These are phyloP conservation scores for Epichloe sp. DNA, from an alignment of 2,329 filamentous ascomycete species.

Conservation along the genomic window DNA sequence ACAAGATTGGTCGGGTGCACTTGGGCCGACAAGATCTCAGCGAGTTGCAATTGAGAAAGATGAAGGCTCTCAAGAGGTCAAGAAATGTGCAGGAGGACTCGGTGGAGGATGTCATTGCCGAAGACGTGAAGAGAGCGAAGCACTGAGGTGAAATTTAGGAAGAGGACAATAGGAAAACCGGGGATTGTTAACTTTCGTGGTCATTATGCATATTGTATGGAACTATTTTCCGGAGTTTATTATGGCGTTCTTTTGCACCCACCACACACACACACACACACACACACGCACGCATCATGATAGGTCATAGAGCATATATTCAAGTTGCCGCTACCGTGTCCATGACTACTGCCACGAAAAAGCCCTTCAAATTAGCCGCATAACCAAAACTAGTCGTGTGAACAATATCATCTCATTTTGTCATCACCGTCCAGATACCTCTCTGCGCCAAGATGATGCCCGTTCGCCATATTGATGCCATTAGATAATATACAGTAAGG, in stretches of 20 bases:
- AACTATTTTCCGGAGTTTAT: not conserved
- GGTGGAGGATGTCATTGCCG: slow-evolving; percentile 28
- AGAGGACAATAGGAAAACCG: not conserved
- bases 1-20: slow-evolving; percentile 92
- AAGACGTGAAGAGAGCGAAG: slow-evolving; percentile 26
- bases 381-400: not conserved
- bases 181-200: slow-evolving; percentile 5
- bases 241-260: not conserved
- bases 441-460: not conserved
- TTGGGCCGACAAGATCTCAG: slow-evolving; percentile 78
- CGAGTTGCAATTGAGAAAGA: slow-evolving; percentile 89
- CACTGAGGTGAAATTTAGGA: slow-evolving; percentile 11
- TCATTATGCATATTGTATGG: slow-evolving; percentile 1
- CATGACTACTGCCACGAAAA: too few species aligned
- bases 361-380: too few species aligned
- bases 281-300: not conserved
- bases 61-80: slow-evolving; percentile 92
- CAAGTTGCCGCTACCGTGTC: too few species aligned
- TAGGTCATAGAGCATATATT: not conserved
- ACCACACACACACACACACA: not conserved
- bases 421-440: not conserved
- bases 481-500: not conserved
- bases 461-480: not conserved
- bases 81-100: slow-evolving; percentile 45
- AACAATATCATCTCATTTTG: not conserved